Evolutionary conservation across 176 grass and related monocot species (phyloP).

Genomic region (Eragrostis curvula): DNA sequence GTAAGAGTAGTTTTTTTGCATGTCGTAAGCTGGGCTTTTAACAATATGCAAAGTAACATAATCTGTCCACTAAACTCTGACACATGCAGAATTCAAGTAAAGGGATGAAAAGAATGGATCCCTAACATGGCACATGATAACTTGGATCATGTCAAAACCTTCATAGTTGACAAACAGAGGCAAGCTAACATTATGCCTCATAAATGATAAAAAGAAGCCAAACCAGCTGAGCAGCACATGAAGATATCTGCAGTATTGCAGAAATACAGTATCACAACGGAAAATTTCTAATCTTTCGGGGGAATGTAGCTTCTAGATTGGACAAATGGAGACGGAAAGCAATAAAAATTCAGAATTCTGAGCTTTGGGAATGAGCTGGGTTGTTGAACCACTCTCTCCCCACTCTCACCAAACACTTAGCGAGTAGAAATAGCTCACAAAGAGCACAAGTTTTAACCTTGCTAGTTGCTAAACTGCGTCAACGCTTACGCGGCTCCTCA

Average conservation of each 20-base stretch:
- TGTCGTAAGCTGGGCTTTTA: slow-evolving; percentile 12
- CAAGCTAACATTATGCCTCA: neutral
- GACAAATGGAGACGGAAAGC: neutral
- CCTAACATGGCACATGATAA: slow-evolving; percentile 3
- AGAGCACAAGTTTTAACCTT: slow-evolving; percentile 13
- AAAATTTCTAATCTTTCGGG: neutral
- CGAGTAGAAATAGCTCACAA: slow-evolving; percentile 35
- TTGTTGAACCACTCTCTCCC: slow-evolving; percentile 43
- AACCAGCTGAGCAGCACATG: slow-evolving; percentile 11
- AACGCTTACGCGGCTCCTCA: slow-evolving; percentile 18
- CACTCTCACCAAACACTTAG: slow-evolving; percentile 6
- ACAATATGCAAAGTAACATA: slow-evolving; percentile 28
- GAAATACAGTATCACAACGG: neutral
- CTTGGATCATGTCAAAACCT: slow-evolving; percentile 31
- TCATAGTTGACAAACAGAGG: slow-evolving; percentile 21
- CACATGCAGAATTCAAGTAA: neutral
- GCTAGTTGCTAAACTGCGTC: slow-evolving; percentile 3
- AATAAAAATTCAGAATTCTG: neutral
- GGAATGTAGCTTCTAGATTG: slow-evolving; percentile 30
- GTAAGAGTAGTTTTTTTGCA: neutral
- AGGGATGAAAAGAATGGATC: slow-evolving; percentile 21
- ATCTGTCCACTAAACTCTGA: slow-evolving; percentile 6
- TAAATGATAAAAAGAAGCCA: neutral
- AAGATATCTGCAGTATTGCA: neutral
- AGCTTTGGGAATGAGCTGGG: slow-evolving; percentile 11